Conservation (phyloP, 495 filamentous ascomycete genomes). For the Penicillium coffeae region DNA sequence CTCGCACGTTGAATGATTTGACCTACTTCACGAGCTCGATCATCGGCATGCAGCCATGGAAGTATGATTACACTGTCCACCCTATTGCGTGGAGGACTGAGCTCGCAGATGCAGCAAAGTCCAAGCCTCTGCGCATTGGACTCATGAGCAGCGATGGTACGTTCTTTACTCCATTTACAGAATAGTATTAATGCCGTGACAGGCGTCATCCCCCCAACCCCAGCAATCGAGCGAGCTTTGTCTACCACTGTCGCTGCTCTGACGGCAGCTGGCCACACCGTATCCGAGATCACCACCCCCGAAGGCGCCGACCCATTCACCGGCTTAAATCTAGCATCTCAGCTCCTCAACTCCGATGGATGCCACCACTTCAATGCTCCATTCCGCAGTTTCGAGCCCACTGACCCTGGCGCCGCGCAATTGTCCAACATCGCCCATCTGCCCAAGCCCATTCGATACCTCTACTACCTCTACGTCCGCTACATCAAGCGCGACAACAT, state of each 20-base stretch:
- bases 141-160: conserved; percentile 73
- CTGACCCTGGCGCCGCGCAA: conserved; percentile 74
- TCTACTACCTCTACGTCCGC: conserved; percentile 87
- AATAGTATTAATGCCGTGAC: neutral
- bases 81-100: conserved; percentile 75
- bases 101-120: conserved; percentile 53
- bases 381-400: conserved; percentile 71
- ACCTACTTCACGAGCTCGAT: conserved; percentile 79
- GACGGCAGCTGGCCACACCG: conserved; percentile 65
- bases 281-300: conserved; percentile 67
- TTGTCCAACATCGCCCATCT: conserved; percentile 70
- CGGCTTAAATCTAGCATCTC: conserved; percentile 73
- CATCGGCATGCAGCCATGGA: conserved; percentile 85
- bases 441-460: conserved; percentile 68
- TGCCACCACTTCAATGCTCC: conserved; percentile 77
- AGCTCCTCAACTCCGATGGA: conserved; percentile 83
- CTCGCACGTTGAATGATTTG: conserved; percentile 79
- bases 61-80: conserved; percentile 81
- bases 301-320: conserved; percentile 61
- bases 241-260: conserved; percentile 66
- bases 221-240: conserved; percentile 77
- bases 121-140: conserved; percentile 66
- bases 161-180: neutral
- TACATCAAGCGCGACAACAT: conserved; percentile 71
- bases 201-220: conserved; percentile 80